A percentile compares a stretch with the other conserved stretches of the same genome.
Conservation (phyloP, 768 basidiomycete genomes). For the Suillus clintonianus region DNA sequence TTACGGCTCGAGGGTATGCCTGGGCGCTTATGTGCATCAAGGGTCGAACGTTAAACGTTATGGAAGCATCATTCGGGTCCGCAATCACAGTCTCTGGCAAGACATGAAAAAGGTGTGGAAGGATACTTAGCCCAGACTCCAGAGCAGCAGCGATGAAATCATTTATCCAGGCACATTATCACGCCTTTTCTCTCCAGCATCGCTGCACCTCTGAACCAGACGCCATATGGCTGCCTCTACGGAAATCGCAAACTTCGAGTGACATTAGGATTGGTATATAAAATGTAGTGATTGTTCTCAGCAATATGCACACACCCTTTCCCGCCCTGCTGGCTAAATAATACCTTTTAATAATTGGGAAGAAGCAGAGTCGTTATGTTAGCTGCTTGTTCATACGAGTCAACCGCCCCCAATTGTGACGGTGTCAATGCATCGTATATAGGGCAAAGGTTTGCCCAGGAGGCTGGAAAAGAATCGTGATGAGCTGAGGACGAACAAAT, state of each 20-base stretch:
- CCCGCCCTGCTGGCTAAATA: not conserved
- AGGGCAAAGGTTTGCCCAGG: constrained; percentile 27
- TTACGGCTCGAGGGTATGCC: too few species aligned
- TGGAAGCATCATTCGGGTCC: not conserved
- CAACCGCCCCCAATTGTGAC: constrained; percentile 22
- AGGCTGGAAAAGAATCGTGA: constrained; percentile 7
- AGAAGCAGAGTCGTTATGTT: constrained; percentile 20
- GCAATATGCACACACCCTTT: not conserved
- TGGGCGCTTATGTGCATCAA: too few species aligned
- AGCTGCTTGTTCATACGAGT: constrained; percentile 18
- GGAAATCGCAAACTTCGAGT: not conserved
- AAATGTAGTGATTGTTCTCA: not conserved
- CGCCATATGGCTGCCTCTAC: not conserved
- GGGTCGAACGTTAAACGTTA: not conserved
- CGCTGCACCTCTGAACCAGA: not conserved
- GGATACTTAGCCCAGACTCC: not conserved
- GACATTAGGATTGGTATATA: not conserved
- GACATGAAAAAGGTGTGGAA: not conserved
- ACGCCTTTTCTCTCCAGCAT: not conserved
- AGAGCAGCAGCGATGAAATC: not conserved
- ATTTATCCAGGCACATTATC: not conserved
- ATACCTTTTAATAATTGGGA: constrained; percentile 6
- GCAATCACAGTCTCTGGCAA: not conserved
- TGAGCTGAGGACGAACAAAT: not conserved
- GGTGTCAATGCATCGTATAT: constrained; percentile 18